These are phyloP conservation scores for Cladosporium cucumerinum DNA, from an alignment of 2,329 filamentous ascomycete genomes.

Conservation along the genomic window DNA sequence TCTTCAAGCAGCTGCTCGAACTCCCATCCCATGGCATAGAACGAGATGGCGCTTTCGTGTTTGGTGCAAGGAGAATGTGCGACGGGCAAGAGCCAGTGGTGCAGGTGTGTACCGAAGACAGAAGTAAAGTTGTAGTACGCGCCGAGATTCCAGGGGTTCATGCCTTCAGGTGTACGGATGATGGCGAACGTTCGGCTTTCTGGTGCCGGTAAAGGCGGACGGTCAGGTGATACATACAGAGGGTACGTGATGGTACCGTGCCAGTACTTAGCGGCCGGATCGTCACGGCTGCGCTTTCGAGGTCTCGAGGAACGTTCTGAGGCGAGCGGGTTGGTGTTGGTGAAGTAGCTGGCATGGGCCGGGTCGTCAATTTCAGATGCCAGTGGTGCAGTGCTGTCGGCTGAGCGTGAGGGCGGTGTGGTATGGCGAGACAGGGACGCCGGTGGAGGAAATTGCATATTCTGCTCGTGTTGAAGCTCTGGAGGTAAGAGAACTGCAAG, in stretches of 20 bases:
- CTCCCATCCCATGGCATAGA: constrained; percentile 35
- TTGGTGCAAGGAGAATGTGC: constrained; percentile 69
- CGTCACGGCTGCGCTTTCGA: constrained; percentile 8
- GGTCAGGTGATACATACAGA: constrained; percentile 36
- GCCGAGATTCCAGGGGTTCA: constrained; percentile 84
- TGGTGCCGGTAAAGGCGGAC: constrained; percentile 34
- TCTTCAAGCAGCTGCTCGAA: constrained; percentile 34
- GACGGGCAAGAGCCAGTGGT: constrained; percentile 81
- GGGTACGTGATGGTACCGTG: constrained; percentile 58
- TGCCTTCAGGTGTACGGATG: constrained; percentile 65
- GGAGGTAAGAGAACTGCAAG: constrained; percentile 70
- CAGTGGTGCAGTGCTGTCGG: constrained; percentile 26
- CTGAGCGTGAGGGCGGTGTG: constrained; percentile 18
- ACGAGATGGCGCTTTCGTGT: constrained; percentile 44
- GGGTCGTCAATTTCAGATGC: constrained; percentile 37
- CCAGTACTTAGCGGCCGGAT: constrained; percentile 24
- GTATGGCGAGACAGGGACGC: background rate
- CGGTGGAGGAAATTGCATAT: constrained; percentile 15
- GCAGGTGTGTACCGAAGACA: constrained; percentile 68
- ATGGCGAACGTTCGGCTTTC: constrained; percentile 68
- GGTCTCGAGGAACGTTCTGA: constrained; percentile 37
- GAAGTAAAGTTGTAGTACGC: constrained; percentile 67
- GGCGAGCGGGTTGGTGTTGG: constrained; percentile 27
- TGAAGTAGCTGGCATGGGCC: constrained; percentile 32
- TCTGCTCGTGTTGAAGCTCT: constrained; percentile 25